Evolutionary conservation across 805 yeast genomes (phyloP).

Genomic region (Ogataea thermomethanolica): DNA sequence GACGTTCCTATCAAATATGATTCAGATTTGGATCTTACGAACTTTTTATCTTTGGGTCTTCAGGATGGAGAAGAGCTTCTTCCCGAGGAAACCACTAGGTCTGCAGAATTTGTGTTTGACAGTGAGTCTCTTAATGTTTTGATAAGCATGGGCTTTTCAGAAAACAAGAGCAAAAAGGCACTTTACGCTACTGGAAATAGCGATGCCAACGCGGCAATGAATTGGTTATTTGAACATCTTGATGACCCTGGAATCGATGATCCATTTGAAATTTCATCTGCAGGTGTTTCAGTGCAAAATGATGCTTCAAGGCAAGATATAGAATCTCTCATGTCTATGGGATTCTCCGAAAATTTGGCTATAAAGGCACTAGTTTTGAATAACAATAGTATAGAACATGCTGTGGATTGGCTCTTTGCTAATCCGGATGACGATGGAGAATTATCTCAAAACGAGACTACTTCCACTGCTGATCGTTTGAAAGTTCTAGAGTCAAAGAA

Average conservation of each 20-base stretch:
- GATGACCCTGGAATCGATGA: slow-evolving; percentile 78
- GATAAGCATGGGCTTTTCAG: slow-evolving; percentile 84
- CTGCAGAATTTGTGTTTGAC: slow-evolving; percentile 49
- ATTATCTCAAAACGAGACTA: slow-evolving; percentile 30
- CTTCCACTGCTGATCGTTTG: slow-evolving; percentile 9
- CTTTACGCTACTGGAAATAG: slow-evolving; percentile 69
- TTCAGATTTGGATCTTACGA: slow-evolving; percentile 40
- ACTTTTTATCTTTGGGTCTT: slow-evolving; percentile 40
- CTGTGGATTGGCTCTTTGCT: slow-evolving; percentile 88
- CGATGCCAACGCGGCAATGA: slow-evolving; percentile 69
- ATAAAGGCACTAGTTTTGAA: slow-evolving; percentile 65
- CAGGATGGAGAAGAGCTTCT: slow-evolving; percentile 39
- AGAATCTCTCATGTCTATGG: slow-evolving; percentile 64
- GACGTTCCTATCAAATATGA: slow-evolving; percentile 63
- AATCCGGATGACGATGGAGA: slow-evolving; percentile 78
- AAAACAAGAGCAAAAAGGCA: slow-evolving; percentile 61
- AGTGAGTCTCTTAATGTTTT: slow-evolving; percentile 51
- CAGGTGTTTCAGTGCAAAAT: slow-evolving; percentile 3
- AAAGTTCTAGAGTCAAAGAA: slow-evolving; percentile 10
- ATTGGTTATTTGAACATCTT: slow-evolving; percentile 86
- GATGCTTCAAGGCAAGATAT: slow-evolving; percentile 40
- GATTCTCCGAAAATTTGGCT: slow-evolving; percentile 65
- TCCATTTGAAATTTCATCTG: slow-evolving; percentile 39
- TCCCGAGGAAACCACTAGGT: slow-evolving; percentile 34
- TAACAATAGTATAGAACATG: slow-evolving; percentile 60